Percentiles rank a stretch among this genome's conserved stretches.
Conservation (phyloP, 331 rosid genomes). For the Erythrophleum ivorense region DNA sequence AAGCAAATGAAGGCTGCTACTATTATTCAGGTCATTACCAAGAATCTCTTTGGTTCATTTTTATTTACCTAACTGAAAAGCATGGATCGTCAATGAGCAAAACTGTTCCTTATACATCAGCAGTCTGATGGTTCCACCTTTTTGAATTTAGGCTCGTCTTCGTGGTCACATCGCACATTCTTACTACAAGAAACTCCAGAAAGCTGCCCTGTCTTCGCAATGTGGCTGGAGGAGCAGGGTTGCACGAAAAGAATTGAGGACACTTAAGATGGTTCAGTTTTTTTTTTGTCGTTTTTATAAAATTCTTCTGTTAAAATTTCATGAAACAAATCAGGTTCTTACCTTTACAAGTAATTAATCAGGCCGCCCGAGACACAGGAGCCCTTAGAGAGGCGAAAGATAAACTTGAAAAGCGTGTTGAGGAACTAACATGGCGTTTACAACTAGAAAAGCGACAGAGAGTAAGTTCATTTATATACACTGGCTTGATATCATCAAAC, state of each 20-base stretch:
- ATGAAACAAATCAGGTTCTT: too few species aligned
- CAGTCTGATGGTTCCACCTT: too few species aligned
- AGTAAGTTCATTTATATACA: slow-evolving; percentile 65
- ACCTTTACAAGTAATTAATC: slow-evolving; percentile 37
- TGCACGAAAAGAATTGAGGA: slow-evolving; percentile 92
- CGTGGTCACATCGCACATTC: slow-evolving; percentile 77
- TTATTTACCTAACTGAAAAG: too few species aligned
- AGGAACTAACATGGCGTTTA: slow-evolving; percentile 99
- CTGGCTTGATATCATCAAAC: too few species aligned
- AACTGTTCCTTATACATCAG: too few species aligned
- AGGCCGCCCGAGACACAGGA: slow-evolving; percentile 99
- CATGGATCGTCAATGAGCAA: too few species aligned
- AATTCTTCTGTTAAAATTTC: too few species aligned
- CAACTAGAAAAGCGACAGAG: slow-evolving; percentile 97
- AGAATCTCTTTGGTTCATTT: too few species aligned
- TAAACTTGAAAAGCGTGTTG: slow-evolving; percentile 99
- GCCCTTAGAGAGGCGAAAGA: slow-evolving; percentile 98
- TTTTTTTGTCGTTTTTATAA: too few species aligned
- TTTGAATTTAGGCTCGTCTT: slow-evolving; percentile 81
- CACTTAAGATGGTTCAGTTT: slow-evolving; percentile 87
- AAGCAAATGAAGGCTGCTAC: slow-evolving; percentile 93
- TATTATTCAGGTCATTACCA: slow-evolving; percentile 89
- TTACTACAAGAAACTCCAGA: slow-evolving; percentile 82
- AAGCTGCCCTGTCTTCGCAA: slow-evolving; percentile 80
- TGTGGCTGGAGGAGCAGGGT: slow-evolving; percentile 97